Percentiles rank a stretch among this genome's conserved stretches.
These are phyloP conservation scores for Ganoderma multipileum DNA, from an alignment of 1,284 basidiomycete genomes.

Conservation along the genomic window DNA sequence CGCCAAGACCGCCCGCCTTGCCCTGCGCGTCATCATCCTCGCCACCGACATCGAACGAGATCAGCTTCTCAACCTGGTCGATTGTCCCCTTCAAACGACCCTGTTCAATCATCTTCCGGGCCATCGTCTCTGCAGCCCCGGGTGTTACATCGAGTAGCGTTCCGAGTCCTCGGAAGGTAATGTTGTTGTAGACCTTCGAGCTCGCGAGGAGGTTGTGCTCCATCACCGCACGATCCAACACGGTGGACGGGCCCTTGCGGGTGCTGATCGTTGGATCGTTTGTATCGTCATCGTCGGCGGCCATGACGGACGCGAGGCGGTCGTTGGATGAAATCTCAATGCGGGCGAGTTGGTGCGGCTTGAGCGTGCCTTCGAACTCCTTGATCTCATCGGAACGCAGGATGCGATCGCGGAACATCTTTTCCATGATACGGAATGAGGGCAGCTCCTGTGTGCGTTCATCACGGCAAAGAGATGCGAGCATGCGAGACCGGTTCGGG, in stretches of 20 bases:
- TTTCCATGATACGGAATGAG: conserved; percentile 90
- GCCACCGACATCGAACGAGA: conserved; percentile 85
- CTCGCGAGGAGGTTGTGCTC: conserved; percentile 98
- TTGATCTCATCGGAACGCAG: conserved; percentile 89
- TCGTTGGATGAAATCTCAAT: conserved; percentile 85
- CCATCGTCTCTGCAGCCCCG: conserved; percentile 92
- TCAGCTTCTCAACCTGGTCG: conserved; percentile 92
- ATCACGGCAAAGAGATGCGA: conserved; percentile 93
- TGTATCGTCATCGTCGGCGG: conserved; percentile 55
- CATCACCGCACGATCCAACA: conserved; percentile 97
- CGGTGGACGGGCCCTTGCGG: conserved; percentile 88
- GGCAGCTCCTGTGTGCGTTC: conserved; percentile 85
- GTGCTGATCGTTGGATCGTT: conserved; percentile 65
- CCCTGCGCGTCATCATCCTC: conserved; percentile 91
- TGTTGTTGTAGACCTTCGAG: conserved; percentile 95
- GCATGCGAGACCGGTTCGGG: conserved; percentile 90
- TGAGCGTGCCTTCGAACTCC: conserved; percentile 88
- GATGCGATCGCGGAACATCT: conserved; percentile 98
- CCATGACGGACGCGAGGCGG: conserved; percentile 68
- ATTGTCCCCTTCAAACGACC: conserved; percentile 90
- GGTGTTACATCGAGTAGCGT: conserved; percentile 86
- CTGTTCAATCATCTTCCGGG: conserved; percentile 96
- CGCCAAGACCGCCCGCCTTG: conserved; percentile 90
- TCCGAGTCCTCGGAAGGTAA: conserved; percentile 89
- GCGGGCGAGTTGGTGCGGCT: conserved; percentile 92